A percentile compares a stretch with the other conserved stretches of the same genome.
Evolutionary conservation across 176 grass and related monocot genomes (phyloP).

Genomic region (Ananas comosus): DNA sequence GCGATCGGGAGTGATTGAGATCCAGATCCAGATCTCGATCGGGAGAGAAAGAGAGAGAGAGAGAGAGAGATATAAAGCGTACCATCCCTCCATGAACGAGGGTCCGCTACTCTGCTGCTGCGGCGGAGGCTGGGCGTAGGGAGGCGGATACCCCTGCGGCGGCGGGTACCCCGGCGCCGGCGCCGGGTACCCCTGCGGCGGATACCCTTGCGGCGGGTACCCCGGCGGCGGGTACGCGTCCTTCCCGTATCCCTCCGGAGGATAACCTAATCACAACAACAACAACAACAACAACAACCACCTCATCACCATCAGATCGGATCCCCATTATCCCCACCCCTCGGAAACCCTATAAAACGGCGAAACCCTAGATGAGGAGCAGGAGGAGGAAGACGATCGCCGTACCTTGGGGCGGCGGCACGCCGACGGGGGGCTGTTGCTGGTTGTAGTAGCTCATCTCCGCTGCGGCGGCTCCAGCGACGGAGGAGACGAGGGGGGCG

Average conservation of each 20-base stretch:
- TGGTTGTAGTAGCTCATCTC: conserved; percentile 44
- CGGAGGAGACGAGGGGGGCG: not conserved
- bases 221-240: conserved; percentile 29
- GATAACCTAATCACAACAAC: conserved; percentile 27
- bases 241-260: conserved; percentile 29
- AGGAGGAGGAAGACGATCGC: not conserved
- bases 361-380: not conserved
- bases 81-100: conserved; percentile 49
- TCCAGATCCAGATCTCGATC: not conserved
- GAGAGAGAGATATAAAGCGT: not conserved
- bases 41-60: not conserved
- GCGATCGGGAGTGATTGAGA: not conserved
- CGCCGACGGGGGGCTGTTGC: conserved; percentile 31
- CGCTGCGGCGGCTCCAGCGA: not conserved
- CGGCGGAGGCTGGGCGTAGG: conserved; percentile 30
- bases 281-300: not conserved
- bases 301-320: not conserved
- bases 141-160: conserved; percentile 33
- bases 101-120: conserved; percentile 32
- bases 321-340: too few species aligned
- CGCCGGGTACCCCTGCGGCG: conserved; percentile 18
- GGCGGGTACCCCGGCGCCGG: conserved; percentile 1
- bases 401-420: conserved; percentile 38
- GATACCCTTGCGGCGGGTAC: conserved; percentile 30
- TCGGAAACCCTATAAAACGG: conserved; percentile 6